Base-by-base conservation (phyloP, 768 basidiomycete genomes). In the Galerina sulciceps region DNA sequence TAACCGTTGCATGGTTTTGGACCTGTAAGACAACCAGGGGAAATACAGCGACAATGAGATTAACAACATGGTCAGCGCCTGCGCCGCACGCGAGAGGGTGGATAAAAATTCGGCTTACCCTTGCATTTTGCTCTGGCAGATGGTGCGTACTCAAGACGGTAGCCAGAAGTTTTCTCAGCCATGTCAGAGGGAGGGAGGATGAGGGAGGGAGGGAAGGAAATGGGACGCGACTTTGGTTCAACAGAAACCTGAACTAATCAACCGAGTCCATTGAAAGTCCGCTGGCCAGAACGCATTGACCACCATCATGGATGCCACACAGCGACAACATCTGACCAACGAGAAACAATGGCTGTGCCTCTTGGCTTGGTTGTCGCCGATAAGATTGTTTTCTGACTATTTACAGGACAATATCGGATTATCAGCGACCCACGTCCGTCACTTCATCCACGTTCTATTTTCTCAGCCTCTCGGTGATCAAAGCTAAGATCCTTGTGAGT, bases 81-180 rank as follows among this genome's bases (percentile, higher is more conserved):
- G 22, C 44, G 35, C 42, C 40, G 23, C 52, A 61, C 58, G 44
- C 44, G 54, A 40, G 45, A 37, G 41, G 10, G 47, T 31, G 37
- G 41, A 53, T 48, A 60, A 49, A 66, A 62, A 66, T 61, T 17
- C 48, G 48, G 71, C 80, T 51, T 59, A 89, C 91, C 91, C 79
- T 90, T 92, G 77, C 91, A 93, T 76, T 90, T 90, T 36, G 90
- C 79, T 58, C 91, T 81, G 58, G 75, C 79, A 56, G 85, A 86
- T 44, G 74, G 59, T 51, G 91, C 86, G 73, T 92, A 92, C 73
- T 93, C 91, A 41, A 93, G 77, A 64, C 91, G 86, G 76, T 93
- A 93, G 60, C 88, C 88, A 44, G 79, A 73, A 55, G 83, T 80
- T 73, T 81, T 87, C 54, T 80, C 77, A 51, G 80, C 66, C 78